phyloP scores from a whole-genome alignment of 805 yeast genomes.

The Yamadazyma paraphyllophila region DNA sequence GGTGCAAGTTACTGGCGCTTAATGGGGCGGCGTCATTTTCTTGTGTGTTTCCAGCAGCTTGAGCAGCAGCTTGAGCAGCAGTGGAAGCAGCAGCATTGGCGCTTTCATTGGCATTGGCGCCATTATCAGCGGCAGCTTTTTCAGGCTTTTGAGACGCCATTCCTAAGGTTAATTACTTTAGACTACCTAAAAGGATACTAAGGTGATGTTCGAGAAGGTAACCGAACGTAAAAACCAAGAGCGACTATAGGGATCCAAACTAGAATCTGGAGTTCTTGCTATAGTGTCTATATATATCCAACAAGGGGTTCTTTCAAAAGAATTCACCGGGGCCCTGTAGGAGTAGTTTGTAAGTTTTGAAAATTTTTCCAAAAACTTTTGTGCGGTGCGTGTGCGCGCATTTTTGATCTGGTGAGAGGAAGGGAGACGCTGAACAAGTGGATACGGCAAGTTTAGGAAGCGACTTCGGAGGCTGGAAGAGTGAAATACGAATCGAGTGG shows the following conservation, averaged over 20 bases:
- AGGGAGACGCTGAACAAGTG: not conserved
- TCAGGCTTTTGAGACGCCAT: constrained; percentile 4
- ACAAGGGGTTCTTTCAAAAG: not conserved
- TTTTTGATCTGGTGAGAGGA: not conserved
- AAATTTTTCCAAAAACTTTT: not conserved
- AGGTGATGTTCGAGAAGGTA: not conserved
- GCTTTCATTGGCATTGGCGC: too few relatives aligned
- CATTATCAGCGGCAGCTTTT: not conserved
- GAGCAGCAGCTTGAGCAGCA: not conserved
- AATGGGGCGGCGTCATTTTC: constrained; percentile 9
- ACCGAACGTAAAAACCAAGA: not conserved
- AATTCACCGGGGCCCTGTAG: constrained; percentile 1
- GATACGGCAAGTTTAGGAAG: too few relatives aligned
- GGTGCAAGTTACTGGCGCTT: constrained; percentile 14
- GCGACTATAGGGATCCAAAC: not conserved
- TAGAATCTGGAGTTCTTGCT: not conserved
- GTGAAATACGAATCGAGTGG: not conserved
- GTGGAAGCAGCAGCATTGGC: too few relatives aligned
- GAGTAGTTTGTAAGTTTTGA: not conserved
- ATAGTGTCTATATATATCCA: constrained; percentile 1
- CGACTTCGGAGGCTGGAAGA: not conserved
- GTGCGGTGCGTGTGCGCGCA: not conserved
- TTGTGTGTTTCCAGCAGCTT: not conserved
- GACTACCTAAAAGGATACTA: not conserved
- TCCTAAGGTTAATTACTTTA: not conserved